Conservation (phyloP, 2,329 filamentous ascomycete genomes). For the Aspergillus melleus region DNA sequence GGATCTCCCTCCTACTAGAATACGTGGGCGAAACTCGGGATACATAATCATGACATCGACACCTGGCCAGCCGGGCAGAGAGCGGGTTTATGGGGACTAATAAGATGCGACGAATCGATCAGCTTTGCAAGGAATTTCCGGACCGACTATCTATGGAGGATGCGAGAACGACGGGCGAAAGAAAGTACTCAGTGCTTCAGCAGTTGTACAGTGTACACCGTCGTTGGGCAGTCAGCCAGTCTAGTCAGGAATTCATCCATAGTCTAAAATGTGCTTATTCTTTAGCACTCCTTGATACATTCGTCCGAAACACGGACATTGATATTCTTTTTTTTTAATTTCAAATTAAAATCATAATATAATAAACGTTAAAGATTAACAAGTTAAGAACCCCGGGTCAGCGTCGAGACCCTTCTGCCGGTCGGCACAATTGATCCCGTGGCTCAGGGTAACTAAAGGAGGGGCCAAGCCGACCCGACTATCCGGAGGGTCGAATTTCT, state of each 20-base stretch:
- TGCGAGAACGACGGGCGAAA: too few species aligned
- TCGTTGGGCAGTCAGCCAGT: not conserved
- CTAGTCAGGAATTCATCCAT: not conserved
- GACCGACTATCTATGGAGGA: too few species aligned
- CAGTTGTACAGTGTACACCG: too few species aligned
- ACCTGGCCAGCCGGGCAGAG: not conserved
- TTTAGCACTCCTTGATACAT: not conserved
- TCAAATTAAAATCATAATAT: too few species aligned
- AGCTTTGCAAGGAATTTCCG: too few species aligned
- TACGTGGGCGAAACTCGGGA: not conserved
- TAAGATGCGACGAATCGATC: too few species aligned
- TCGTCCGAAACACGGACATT: not conserved
- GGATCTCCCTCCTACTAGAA: not conserved
- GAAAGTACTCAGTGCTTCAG: too few species aligned
- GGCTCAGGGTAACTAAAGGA: not conserved
- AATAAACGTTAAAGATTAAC: too few species aligned
- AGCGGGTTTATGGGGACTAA: too few species aligned
- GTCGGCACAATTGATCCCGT: constrained; percentile 17
- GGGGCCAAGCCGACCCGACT: constrained; percentile 18
- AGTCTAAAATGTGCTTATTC: too few species aligned
- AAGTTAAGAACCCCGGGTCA: too few species aligned
- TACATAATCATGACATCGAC: not conserved
- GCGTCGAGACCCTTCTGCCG: not conserved
- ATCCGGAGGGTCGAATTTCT: constrained; percentile 19
- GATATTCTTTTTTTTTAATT: too few species aligned